A percentile compares a stretch with the other conserved stretches of the same genome.
These are phyloP conservation scores for Lepidium campestre DNA, from an alignment of 441 rosid species.

Conservation along the genomic window DNA sequence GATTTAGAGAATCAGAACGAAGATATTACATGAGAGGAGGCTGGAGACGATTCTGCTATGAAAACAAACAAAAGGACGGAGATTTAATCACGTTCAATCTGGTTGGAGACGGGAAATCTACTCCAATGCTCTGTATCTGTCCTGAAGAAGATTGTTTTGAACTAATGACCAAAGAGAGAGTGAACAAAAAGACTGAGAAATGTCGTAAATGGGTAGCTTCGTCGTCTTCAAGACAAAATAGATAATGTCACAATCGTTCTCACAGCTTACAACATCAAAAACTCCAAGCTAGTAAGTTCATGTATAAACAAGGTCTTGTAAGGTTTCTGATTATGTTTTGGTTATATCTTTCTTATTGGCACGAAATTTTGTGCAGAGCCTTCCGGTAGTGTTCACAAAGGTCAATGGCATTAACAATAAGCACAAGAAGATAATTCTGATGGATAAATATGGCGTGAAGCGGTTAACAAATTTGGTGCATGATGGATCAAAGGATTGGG, in stretches of 20 bases:
- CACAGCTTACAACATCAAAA: slow-evolving; percentile 11
- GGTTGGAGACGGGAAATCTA: slow-evolving; percentile 10
- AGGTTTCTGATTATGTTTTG: background rate
- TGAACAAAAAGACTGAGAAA: background rate
- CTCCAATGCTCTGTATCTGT: slow-evolving; percentile 17
- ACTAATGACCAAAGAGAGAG: background rate
- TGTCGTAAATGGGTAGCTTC: slow-evolving; percentile 1
- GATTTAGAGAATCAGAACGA: background rate
- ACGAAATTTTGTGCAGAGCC: slow-evolving; percentile 3
- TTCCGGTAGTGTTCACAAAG: background rate
- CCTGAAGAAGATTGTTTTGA: slow-evolving; percentile 7
- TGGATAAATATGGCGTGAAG: slow-evolving; percentile 15
- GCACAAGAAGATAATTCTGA: background rate
- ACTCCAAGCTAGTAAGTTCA: slow-evolving; percentile 13
- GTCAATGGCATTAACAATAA: background rate
- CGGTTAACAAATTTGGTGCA: background rate
- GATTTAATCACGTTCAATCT: slow-evolving; percentile 16
- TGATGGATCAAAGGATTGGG: slow-evolving; percentile 16
- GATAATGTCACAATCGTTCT: slow-evolving; percentile 4
- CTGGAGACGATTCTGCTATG: slow-evolving; percentile 15
- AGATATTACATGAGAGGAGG: slow-evolving; percentile 10
- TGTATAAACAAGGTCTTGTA: background rate
- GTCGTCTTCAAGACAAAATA: slow-evolving; percentile 1
- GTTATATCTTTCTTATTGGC: background rate
- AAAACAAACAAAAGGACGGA: slow-evolving; percentile 9